Base-by-base conservation (phyloP, 805 yeast genomes). In the Candida montana region DNA sequence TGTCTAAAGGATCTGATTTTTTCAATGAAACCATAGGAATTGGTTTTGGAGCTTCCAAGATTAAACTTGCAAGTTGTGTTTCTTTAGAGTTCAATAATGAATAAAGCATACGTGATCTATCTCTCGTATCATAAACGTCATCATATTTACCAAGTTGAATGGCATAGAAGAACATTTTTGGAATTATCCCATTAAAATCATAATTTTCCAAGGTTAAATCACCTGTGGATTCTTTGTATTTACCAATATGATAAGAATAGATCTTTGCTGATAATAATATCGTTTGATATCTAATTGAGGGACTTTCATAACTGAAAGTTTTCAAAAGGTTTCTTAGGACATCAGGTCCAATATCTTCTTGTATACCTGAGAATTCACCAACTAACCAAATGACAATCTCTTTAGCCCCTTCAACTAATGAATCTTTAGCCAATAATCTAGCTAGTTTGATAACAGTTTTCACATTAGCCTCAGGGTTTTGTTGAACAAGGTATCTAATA, bases 351-450 rank as follows among this genome's bases (percentile, higher is more conserved):
- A 85, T 62, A 21, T 62, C 60, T 13, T 71, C 65, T 29, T 68
- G 69, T 23, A 63, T 53, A 13, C 57, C 60, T 0, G 81, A 70
- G 56, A 81, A 82, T 55, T 93, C 97, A 5, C 98, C 96, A 39
- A 91, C 74, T 9, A 91, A 69, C 98, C 98, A 93, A 7, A 91
- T 71, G 10, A 90, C 80, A 35, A 91, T 83, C 1, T 95, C 88
- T 49, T 80, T 77, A 0, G 98, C 95, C 15, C 64, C 61, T 32
- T 66, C 64, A 3, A 59, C 56, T 18, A 69, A 44, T 8, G 54
- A 40, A 8, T 46, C 48, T 5, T 48, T 48, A 11, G 54, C 54
- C 8, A 71, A 44, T 2, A 69, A 48, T 12, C 51, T 50, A 1
- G 74, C 65, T 15, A 87, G 63, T 40, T 73, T 71, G 24, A 77